Evolutionary conservation across 331 rosid genomes (phyloP), one percentile per base, ranked within the genome.

Genomic region (Erythrophleum ivorense): DNA sequence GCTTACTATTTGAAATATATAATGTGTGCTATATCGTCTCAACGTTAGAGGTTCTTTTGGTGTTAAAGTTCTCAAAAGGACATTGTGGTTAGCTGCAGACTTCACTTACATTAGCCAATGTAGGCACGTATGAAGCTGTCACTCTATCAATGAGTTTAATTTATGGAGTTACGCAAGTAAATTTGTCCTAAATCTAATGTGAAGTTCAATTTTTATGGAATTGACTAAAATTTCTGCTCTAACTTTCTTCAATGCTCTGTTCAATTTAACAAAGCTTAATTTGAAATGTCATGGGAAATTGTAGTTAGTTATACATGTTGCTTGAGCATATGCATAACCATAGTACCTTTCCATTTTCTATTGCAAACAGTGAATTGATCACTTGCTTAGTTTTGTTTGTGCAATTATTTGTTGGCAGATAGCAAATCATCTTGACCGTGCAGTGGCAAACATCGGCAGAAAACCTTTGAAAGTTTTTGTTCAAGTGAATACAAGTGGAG

Each of bases 401-500:
- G 45, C 16, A 16, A 24, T n/a, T 59, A 49, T 78, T 74, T 45
- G 79, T 11, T 78, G 71, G 60, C 88, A 95, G 99, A 93, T 91
- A 83, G 97, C 99, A 43, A 95, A 86, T 81, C 89, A 77, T 78
- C 95, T 93, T 85, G 87, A 95, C 82, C 87, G 81, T 34, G 91
- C 81, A 9, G 91, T 95, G 59, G 94, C 79, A 54, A 88, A 89
- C 84, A 79, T 91, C 60, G 98, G 94, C 79, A 91, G 97, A 81
- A 90, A 86, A 79, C 97, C 98, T 14, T 82, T 95, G 80, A 93
- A 91, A 87, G 94, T 95, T 73, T 84, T 92, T 75, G 87, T 93
- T 80, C 95, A 95, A 88, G 98, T 95, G 80, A 95, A 93, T 85
- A 95, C 99, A 18, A 93, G 99, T 74, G 99, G 99, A 74, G 99